These are phyloP conservation scores for Trichoderma asperellum DNA, from an alignment of 2,329 filamentous ascomycete genomes.

Conservation along the genomic window DNA sequence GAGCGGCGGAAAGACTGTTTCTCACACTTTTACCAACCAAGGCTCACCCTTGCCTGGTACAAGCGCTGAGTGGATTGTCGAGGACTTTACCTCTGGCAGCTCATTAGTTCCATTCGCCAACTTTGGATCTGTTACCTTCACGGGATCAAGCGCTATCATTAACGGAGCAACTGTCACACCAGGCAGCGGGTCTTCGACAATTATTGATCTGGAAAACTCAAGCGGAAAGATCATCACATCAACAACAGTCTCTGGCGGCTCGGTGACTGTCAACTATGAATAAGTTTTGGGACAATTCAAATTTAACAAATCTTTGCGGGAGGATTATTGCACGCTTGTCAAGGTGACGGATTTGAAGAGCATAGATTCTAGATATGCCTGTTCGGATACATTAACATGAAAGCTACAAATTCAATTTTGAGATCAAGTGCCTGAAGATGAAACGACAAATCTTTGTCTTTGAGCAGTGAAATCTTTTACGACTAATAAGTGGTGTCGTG, in stretches of 20 bases:
- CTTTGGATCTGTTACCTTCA: conserved; percentile 20
- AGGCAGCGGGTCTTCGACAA: not conserved
- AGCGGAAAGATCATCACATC: not conserved
- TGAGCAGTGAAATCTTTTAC: not conserved
- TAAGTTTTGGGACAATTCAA: not conserved
- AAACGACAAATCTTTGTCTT: not conserved
- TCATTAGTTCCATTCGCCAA: conserved; percentile 10
- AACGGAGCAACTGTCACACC: not conserved
- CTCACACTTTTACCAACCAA: conserved; percentile 3
- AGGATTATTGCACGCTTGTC: not conserved
- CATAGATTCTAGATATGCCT: not conserved
- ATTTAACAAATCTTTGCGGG: not conserved
- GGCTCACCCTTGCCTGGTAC: conserved; percentile 3
- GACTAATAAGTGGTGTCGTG: not conserved
- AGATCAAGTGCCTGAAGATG: not conserved
- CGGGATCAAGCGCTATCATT: not conserved
- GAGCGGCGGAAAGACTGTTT: not conserved
- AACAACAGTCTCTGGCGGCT: not conserved
- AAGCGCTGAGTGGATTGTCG: conserved; percentile 24
- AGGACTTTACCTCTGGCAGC: not conserved
- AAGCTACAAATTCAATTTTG: not conserved
- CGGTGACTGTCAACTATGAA: not conserved
- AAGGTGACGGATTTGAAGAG: not conserved
- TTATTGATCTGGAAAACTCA: conserved; percentile 3
- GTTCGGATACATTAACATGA: not conserved